These are phyloP conservation scores for Panicum hallii DNA, from an alignment of 202 grass and related monocot genomes.

Conservation along the genomic window DNA sequence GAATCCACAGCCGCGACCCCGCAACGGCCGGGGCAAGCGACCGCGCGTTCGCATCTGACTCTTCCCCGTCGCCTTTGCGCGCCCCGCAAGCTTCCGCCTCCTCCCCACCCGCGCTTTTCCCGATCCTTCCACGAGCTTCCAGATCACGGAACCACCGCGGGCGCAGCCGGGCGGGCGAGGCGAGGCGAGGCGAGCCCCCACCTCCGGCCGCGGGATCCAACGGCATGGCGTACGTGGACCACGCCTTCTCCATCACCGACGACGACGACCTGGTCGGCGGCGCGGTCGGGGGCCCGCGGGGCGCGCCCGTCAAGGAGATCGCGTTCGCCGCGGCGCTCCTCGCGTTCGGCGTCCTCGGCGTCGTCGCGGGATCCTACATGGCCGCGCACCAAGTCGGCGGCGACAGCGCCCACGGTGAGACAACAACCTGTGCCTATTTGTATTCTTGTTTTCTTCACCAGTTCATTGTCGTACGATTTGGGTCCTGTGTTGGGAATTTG, in stretches of 20 bases:
- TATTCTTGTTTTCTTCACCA: neutral
- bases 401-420: constrained; percentile 75
- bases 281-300: constrained; percentile 60
- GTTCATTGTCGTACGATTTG: neutral
- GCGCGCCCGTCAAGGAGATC: constrained; percentile 87
- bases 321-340: constrained; percentile 82
- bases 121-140: constrained; percentile 24
- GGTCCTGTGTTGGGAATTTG: neutral
- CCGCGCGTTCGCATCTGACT: constrained; percentile 32
- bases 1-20: constrained; percentile 4
- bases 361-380: constrained; percentile 64
- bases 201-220: neutral
- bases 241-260: constrained; percentile 87
- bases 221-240: constrained; percentile 92
- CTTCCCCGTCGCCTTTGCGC: constrained; percentile 39
- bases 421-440: neutral
- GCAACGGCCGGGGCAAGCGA: constrained; percentile 33
- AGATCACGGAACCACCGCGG: neutral
- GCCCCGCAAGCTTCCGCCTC: constrained; percentile 45
- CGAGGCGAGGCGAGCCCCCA: neutral
- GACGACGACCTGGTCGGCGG: constrained; percentile 84
- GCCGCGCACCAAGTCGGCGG: constrained; percentile 76
- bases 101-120: constrained; percentile 22
- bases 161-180: neutral
- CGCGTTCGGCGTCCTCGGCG: constrained; percentile 71